These are phyloP conservation scores for Boletus hoseneyae DNA, from an alignment of 1,284 basidiomycete genomes.

Conservation along the genomic window DNA sequence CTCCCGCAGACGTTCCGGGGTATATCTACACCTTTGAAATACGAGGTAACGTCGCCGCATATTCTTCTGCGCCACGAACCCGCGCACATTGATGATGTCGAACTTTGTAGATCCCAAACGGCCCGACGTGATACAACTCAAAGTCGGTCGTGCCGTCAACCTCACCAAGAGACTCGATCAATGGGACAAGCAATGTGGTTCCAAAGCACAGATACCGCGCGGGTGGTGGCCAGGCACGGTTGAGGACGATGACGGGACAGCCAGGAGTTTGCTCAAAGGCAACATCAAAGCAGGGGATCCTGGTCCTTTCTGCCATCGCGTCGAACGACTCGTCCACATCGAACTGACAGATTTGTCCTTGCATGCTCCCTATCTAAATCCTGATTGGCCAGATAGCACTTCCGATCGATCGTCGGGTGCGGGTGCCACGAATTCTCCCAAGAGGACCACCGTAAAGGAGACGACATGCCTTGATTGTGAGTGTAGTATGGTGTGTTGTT, in stretches of 20 bases:
- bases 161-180: conserved; percentile 56
- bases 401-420: neutral
- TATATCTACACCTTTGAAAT: conserved; percentile 81
- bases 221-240: conserved; percentile 50
- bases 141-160: conserved; percentile 51
- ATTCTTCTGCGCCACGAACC: neutral
- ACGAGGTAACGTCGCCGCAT: conserved; percentile 42
- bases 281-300: conserved; percentile 51
- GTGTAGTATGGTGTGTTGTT: neutral
- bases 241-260: conserved; percentile 18
- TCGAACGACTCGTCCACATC: conserved; percentile 71
- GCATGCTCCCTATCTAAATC: conserved; percentile 56
- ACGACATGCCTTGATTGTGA: conserved; percentile 36
- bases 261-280: conserved; percentile 41
- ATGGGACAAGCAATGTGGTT: conserved; percentile 68
- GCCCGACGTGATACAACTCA: conserved; percentile 40
- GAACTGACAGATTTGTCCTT: conserved; percentile 67
- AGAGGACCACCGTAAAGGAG: conserved; percentile 15
- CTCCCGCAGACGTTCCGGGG: conserved; percentile 56
- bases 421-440: neutral
- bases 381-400: conserved; percentile 39
- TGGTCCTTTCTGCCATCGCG: conserved; percentile 43
- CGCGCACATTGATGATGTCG: neutral
- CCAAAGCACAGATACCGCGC: conserved; percentile 47
- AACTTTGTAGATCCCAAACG: conserved; percentile 27